These are phyloP conservation scores for Lepidium aucheri DNA, from an alignment of 345 rosid genomes.

Conservation along the genomic window DNA sequence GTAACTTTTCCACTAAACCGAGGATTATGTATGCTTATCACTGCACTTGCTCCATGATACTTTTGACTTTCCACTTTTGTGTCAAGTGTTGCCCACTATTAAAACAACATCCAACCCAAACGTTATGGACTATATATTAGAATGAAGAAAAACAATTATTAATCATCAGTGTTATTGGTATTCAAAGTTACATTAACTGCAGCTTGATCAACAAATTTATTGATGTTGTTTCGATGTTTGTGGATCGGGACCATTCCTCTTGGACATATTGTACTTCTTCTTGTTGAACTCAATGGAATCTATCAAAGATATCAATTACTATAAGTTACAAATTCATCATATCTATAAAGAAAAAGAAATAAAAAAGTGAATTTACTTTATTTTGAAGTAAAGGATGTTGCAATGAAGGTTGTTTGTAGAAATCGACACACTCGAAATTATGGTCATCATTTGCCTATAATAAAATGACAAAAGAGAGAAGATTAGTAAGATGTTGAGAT, in stretches of 20 bases:
- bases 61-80: background rate
- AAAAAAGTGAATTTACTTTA: background rate
- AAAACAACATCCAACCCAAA: background rate
- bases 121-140: background rate
- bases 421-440: background rate
- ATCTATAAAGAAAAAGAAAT: background rate
- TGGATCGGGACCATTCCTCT: conserved; percentile 4
- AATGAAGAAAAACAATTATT: background rate
- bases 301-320: background rate
- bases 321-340: background rate
- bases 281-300: background rate
- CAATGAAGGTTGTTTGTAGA: background rate
- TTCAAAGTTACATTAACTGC: background rate
- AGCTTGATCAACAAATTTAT: background rate
- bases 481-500: background rate
- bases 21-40: background rate
- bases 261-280: background rate
- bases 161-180: background rate
- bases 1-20: background rate
- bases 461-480: background rate
- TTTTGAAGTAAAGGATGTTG: background rate
- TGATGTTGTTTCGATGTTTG: background rate
- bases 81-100: conserved; percentile 2
- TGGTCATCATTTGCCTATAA: background rate
- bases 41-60: background rate